A percentile compares a stretch with the other conserved stretches of the same genome.
Evolutionary conservation across 345 rosid genomes (phyloP).

Genomic region (Citrus cavaleriei): DNA sequence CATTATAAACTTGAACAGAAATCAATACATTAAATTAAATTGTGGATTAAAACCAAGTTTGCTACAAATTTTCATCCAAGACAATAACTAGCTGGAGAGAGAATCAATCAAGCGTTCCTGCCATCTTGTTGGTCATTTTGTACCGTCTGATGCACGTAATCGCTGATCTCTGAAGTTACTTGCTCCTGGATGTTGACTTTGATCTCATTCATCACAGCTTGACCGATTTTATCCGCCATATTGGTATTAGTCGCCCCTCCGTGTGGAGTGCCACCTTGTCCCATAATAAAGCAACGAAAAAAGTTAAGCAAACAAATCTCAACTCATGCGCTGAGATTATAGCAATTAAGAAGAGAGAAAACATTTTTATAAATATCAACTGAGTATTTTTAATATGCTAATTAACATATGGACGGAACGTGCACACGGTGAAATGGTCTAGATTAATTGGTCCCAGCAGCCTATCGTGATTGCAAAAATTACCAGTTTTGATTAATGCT

Average conservation of each 20-base stretch:
- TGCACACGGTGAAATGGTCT: too few species aligned
- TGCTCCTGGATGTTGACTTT: conserved; percentile 15
- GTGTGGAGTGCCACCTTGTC: conserved; percentile 5
- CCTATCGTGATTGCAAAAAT: too few species aligned
- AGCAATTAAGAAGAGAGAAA: too few species aligned
- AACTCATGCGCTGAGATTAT: too few species aligned
- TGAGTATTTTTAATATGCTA: too few species aligned
- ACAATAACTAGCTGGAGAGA: too few species aligned
- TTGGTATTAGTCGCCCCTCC: not conserved
- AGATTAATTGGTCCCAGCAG: too few species aligned
- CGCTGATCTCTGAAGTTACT: not conserved
- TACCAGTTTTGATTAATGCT: too few species aligned
- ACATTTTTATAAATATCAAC: too few species aligned
- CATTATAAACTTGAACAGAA: not conserved
- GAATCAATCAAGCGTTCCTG: not conserved
- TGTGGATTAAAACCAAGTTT: not conserved
- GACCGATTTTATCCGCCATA: not conserved
- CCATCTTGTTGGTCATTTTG: not conserved
- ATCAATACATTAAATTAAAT: not conserved
- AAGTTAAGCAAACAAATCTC: too few species aligned
- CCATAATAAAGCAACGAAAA: too few species aligned
- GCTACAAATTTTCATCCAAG: not conserved
- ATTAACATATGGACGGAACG: too few species aligned
- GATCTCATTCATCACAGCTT: conserved; percentile 16
- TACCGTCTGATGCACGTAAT: not conserved